Evolutionary conservation across 371 early-diverging fungal species (phyloP), one percentile per base, ranked within the genome.

Genomic region (Apophysomyces sp.): DNA sequence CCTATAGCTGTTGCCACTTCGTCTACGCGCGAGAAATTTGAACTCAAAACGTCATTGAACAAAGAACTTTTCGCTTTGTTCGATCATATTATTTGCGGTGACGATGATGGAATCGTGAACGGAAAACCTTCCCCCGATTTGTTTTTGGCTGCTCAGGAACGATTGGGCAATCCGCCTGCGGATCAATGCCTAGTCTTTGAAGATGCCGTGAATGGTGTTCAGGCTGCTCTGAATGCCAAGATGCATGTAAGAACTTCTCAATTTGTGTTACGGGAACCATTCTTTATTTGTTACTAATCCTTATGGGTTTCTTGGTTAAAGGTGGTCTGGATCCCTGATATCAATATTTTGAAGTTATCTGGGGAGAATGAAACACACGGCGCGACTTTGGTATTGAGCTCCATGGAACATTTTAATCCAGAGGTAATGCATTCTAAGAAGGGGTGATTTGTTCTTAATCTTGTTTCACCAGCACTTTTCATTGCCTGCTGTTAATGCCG

Each of bases 91-190:
- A 80, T 93, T 7, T 89, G 90, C 68, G 98, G 96, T 16, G 94
- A 96, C 69, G 94, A 96, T 66, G 82, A 89, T 0, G 85, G 77
- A 3, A 86, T 96, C 40, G 70, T 77, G 58, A 66, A 81, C 55
- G 93, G 94, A 16, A 97, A 97, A 73, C 98, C 98, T 4, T 79
- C 89, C 12, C 97, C 98, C 0, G 98, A 97, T 69, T 78, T 95
- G 16, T 97, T 96, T 71, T 78, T 89, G 29, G 89, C 83, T 7
- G 97, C 94, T 15, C 73, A 76, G 61, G 54, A 73, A 27, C 69
- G 77, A 54, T 58, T 85, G 16, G 83, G 81, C 37, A 69, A 72
- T 55, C 79, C 84, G 2, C 68, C 78, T 60, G 72, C 84, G 1
- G 78, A 77, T 5, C 80, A 82, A 26, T 94, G 95, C 70, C 77